A percentile compares a stretch with the other conserved stretches of the same genome.
Conservation (phyloP, 192 early-diverging fungal species). For the Dissophora ornata region DNA sequence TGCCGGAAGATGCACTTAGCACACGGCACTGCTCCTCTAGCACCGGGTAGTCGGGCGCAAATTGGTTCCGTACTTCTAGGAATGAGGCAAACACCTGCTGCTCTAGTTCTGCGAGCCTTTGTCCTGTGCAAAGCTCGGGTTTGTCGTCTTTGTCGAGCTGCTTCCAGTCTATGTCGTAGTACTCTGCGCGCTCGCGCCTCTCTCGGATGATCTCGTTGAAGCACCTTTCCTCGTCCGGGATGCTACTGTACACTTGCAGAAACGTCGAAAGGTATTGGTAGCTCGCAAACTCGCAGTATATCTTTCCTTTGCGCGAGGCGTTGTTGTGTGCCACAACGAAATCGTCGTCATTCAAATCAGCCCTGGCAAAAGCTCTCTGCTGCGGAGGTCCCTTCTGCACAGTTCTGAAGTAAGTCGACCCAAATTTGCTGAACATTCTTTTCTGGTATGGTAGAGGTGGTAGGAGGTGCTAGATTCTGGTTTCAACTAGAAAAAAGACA, state of each 20-base stretch:
- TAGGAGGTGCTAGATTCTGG: background rate
- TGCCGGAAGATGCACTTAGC: constrained; percentile 1
- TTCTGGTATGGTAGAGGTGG: no score
- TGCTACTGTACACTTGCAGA: background rate
- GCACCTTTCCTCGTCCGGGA: background rate
- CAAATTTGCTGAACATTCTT: no score
- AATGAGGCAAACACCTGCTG: constrained; percentile 5
- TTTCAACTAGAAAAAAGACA: no score
- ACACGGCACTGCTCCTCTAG: background rate
- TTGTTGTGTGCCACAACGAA: background rate
- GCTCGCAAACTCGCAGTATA: no score
- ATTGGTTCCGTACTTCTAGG: background rate
- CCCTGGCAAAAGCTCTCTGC: constrained; percentile 3
- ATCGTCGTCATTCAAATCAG: background rate
- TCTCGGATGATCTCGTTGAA: background rate
- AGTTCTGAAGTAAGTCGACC: background rate
- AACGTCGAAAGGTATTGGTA: no score
- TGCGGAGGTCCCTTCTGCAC: background rate
- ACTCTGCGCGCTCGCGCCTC: background rate
- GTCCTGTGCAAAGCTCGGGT: no score
- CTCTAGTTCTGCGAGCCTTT: constrained; percentile 3
- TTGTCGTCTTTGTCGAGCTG: background rate
- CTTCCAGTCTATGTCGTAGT: background rate
- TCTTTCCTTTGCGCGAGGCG: background rate
- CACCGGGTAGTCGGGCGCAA: constrained; percentile 4